Conservation (phyloP, 2,329 filamentous ascomycete genomes). For the Pyrenochaeta sp. region DNA sequence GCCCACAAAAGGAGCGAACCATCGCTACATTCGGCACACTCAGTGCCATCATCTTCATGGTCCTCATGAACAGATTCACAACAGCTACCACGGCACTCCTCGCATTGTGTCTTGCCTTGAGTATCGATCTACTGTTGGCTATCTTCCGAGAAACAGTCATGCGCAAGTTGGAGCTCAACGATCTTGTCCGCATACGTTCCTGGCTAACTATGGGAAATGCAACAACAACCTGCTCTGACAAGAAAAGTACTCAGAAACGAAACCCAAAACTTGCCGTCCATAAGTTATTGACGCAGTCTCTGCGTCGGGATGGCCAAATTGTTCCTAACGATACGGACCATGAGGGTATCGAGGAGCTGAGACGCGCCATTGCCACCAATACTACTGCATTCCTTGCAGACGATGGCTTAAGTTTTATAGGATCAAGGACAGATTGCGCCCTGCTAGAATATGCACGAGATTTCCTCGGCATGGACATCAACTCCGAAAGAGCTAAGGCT, state of each 20-base stretch:
- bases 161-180: slow-evolving; percentile 52
- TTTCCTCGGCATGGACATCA: slow-evolving; percentile 68
- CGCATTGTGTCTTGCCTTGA: slow-evolving; percentile 57
- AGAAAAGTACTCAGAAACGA: slow-evolving; percentile 47
- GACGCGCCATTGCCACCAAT: slow-evolving; percentile 56
- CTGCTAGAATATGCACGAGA: slow-evolving; percentile 72
- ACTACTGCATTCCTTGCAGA: slow-evolving; percentile 52
- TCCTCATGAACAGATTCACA: slow-evolving; percentile 70
- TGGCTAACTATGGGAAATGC: slow-evolving; percentile 48
- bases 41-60: too few relatives aligned
- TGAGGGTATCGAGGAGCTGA: slow-evolving; percentile 57
- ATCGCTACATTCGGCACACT: too few relatives aligned
- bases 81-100: slow-evolving; percentile 69
- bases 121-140: slow-evolving; percentile 70
- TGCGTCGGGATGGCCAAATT: slow-evolving; percentile 49
- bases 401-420: slow-evolving; percentile 65
- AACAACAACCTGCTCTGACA: slow-evolving; percentile 49
- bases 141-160: slow-evolving; percentile 73
- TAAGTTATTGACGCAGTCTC: slow-evolving; percentile 61
- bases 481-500: slow-evolving; percentile 69
- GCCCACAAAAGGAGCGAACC: too few relatives aligned
- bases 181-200: slow-evolving; percentile 44
- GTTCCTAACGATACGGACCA: slow-evolving; percentile 63
- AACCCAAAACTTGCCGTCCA: slow-evolving; percentile 67
- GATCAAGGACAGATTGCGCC: slow-evolving; percentile 80